Base-by-base conservation (phyloP, 2,329 filamentous ascomycete genomes). In the Cytospora paraplurivora region DNA sequence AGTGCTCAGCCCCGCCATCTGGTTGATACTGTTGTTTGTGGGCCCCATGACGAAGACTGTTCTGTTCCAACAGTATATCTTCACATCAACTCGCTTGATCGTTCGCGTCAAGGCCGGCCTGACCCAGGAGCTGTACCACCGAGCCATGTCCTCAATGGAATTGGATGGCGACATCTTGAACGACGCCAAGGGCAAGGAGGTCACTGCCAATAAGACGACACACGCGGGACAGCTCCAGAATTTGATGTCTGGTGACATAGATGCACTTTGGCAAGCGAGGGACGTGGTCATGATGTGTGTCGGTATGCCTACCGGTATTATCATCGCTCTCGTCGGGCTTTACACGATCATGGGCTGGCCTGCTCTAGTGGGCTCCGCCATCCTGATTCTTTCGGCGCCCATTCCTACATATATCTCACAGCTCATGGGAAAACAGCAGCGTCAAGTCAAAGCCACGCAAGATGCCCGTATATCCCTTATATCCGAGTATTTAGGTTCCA, bases 231-330 rank as follows among this genome's bases (percentile, higher is more conserved):
- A 66, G 49, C 66, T 65, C 53, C 67, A 65, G 15, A 86, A 84
- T 62, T 75, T 87, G 59, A 85, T 86, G 82, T 81, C 83, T 10
- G 82, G 82, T 34, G 84, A 87, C 67, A 77, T 87, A 11, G 83
- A 86, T 61, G 81, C 82, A 34, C 77, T 87, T 37, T 82, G 77
- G 63, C 77, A 73, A 33, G 78, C 82, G 10, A 77, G 83, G 44
- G 84, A 87, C 66, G 73, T 84, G 11, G 73, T 85, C 50, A 74
- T 82, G 55, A 75, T 81, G 13, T 62, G 72, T 1, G 73, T 79
- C 37, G 81, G 82, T 15, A 74, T 81, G 4, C 78, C 83, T 3
- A 71, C 78, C 1, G 80, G 82, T 17, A 81, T 81, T 7, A 68
- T 77, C 15, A 72, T 85, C 44, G 78, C 81, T 5, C 74, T 84